phyloP scores from a whole-genome alignment of 176 grass and related monocot genomes.

The Thalia dealbata region DNA sequence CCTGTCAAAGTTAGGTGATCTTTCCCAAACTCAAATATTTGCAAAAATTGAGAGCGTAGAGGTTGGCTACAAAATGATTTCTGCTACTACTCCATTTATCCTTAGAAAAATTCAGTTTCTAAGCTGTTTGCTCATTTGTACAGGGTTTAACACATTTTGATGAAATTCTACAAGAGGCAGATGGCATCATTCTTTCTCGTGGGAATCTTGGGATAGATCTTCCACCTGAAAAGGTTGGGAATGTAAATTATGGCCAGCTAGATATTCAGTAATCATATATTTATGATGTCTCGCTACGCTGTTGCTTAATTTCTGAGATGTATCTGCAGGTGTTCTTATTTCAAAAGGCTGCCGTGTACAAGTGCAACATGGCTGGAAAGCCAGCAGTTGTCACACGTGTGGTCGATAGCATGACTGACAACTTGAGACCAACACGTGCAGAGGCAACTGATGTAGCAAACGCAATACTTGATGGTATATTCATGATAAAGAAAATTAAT shows the following conservation, averaged over 20 bases:
- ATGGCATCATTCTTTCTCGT: conserved; percentile 96
- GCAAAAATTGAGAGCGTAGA: conserved; percentile 98
- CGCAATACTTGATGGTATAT: conserved; percentile 86
- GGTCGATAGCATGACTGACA: conserved; percentile 99
- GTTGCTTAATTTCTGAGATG: background rate
- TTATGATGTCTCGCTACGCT: background rate
- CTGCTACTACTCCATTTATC: background rate
- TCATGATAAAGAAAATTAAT: background rate
- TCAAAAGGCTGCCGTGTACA: conserved; percentile 92
- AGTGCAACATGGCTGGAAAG: conserved; percentile 99
- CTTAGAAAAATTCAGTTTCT: background rate
- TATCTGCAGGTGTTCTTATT: conserved; percentile 75
- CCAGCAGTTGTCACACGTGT: conserved; percentile 94
- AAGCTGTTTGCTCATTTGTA: conserved; percentile 20
- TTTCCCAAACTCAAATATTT: conserved; percentile 93
- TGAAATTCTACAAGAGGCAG: conserved; percentile 83
- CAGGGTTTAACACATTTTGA: conserved; percentile 98
- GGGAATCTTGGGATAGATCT: conserved; percentile 96
- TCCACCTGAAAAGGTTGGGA: conserved; percentile 81
- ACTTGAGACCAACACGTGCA: conserved; percentile 89
- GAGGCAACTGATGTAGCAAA: conserved; percentile 99
- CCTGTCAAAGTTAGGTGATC: conserved; percentile 78
- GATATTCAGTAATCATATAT: background rate
- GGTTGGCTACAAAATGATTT: conserved; percentile 36
- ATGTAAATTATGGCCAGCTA: background rate